A percentile compares a stretch with the other conserved stretches of the same genome.
Evolutionary conservation across 805 yeast species (phyloP).

Genomic region (Saccharomycopsis sp.): DNA sequence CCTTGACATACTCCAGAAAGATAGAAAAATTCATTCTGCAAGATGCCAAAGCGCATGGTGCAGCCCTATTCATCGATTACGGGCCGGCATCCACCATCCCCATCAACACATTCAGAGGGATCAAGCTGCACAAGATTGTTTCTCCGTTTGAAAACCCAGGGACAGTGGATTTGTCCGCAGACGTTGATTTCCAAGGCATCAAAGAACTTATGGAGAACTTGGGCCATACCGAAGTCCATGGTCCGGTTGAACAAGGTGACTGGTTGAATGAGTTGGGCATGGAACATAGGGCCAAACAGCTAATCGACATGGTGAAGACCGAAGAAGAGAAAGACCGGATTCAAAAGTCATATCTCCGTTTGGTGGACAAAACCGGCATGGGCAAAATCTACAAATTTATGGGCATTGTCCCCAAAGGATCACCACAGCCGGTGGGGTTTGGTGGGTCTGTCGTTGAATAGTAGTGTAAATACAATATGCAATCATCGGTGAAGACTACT

Average conservation of each 20-base stretch:
- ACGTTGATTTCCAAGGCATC: constrained; percentile 70
- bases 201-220: constrained; percentile 28
- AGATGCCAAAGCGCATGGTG: constrained; percentile 39
- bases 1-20: constrained; percentile 47
- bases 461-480: too few relatives aligned
- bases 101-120: constrained; percentile 64
- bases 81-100: constrained; percentile 60
- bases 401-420: constrained; percentile 44
- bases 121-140: constrained; percentile 60
- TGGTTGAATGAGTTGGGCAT: constrained; percentile 73
- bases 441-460: constrained; percentile 27
- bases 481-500: too few relatives aligned
- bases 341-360: constrained; percentile 47
- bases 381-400: constrained; percentile 69
- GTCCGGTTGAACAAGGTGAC: constrained; percentile 69
- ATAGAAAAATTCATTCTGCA: constrained; percentile 37
- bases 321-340: constrained; percentile 43
- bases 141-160: constrained; percentile 74
- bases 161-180: constrained; percentile 70
- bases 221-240: constrained; percentile 31
- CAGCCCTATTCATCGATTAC: constrained; percentile 68
- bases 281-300: constrained; percentile 55
- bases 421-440: constrained; percentile 45
- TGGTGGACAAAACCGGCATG: constrained; percentile 62
- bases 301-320: constrained; percentile 35